These are phyloP conservation scores for Clitopilus hobsonii DNA, from an alignment of 768 basidiomycete species.

Conservation along the genomic window DNA sequence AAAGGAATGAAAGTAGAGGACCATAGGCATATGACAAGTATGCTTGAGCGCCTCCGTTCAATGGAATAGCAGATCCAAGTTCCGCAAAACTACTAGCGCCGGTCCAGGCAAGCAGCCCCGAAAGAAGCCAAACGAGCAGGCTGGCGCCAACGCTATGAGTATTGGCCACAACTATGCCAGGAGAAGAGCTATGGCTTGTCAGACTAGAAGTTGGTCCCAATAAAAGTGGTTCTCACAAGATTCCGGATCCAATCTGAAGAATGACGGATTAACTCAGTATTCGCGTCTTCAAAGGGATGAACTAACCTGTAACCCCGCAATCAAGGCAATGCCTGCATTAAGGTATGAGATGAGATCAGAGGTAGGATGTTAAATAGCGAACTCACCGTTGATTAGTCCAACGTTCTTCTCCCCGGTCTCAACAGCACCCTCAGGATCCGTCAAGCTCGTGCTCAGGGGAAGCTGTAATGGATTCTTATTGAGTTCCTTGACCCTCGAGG, in stretches of 20 bases:
- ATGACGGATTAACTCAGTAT: background rate
- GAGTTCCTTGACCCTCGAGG: background rate
- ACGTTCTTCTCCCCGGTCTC: constrained; percentile 67
- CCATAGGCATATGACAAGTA: constrained; percentile 90
- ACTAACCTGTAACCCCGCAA: constrained; percentile 75
- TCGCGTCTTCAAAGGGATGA: background rate
- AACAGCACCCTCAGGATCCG: constrained; percentile 54
- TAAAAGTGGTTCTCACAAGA: constrained; percentile 57
- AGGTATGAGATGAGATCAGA: background rate
- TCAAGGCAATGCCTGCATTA: constrained; percentile 64
- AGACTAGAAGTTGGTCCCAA: background rate
- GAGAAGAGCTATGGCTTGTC: constrained; percentile 65
- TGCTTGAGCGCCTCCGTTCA: constrained; percentile 68
- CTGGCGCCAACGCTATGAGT: constrained; percentile 89
- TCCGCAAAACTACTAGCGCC: constrained; percentile 94
- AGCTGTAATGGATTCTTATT: constrained; percentile 25
- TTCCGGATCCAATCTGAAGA: constrained; percentile 83
- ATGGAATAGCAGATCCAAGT: constrained; percentile 83
- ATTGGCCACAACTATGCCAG: constrained; percentile 88
- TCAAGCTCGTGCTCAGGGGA: constrained; percentile 72
- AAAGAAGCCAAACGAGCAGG: constrained; percentile 76
- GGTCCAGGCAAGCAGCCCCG: constrained; percentile 89
- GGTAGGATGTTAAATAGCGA: background rate
- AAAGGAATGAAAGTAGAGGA: constrained; percentile 83
- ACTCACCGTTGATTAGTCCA: constrained; percentile 69